A percentile compares a stretch with the other conserved stretches of the same genome.
phyloP scores from a whole-genome alignment of 768 basidiomycete species.

The Cytidiella melzeri region DNA sequence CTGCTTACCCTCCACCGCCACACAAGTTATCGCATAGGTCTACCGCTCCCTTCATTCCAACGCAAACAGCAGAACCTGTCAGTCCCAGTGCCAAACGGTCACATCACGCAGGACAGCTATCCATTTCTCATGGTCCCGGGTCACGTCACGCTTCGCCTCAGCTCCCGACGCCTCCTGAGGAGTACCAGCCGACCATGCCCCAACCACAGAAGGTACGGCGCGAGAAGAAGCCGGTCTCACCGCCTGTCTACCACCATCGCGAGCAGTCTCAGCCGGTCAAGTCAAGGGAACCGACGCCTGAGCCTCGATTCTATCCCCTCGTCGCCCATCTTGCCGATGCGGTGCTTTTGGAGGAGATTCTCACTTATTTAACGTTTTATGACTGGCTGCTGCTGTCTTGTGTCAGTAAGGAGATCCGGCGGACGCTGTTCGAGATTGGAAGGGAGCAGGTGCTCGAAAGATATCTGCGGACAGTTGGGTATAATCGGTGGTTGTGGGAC shows the following conservation, averaged over 20 bases:
- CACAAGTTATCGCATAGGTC: not conserved
- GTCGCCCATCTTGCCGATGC: conserved; percentile 48
- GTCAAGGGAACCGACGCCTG: no score
- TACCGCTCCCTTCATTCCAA: not conserved
- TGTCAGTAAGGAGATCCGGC: conserved; percentile 48
- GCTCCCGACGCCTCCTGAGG: conserved; percentile 27
- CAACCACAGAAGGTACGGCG: conserved; percentile 26
- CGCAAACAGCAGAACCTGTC: not conserved
- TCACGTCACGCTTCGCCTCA: not conserved
- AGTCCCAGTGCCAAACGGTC: not conserved
- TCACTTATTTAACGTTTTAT: conserved; percentile 62
- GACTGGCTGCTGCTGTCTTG: conserved; percentile 61
- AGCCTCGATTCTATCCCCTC: conserved; percentile 41
- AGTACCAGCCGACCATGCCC: conserved; percentile 35
- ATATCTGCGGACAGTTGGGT: conserved; percentile 67
- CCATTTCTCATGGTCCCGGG: not conserved
- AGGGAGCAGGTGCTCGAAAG: conserved; percentile 64
- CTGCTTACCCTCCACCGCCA: not conserved
- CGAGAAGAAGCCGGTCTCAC: conserved; percentile 18
- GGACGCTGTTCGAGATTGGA: conserved; percentile 40
- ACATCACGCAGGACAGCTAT: not conserved
- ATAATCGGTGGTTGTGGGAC: conserved; percentile 54
- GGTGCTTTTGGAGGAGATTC: conserved; percentile 44
- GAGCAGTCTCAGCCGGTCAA: conserved; percentile 6
- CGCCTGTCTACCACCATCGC: conserved; percentile 12